Base-by-base conservation (phyloP, 495 filamentous ascomycete genomes). In the Podospora fimiseda region DNA sequence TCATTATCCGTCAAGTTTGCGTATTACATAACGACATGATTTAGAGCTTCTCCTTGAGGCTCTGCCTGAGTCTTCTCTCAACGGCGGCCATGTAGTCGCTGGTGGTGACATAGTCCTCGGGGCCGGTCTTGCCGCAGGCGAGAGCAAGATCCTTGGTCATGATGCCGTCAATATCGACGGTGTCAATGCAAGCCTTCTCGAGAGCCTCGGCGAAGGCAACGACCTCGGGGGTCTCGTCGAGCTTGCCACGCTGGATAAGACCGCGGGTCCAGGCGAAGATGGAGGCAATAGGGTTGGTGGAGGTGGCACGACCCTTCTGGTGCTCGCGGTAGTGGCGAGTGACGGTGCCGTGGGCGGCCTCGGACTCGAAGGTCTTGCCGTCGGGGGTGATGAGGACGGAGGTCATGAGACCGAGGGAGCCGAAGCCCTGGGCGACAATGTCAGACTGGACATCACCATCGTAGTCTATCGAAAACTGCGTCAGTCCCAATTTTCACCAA, bases 261-360 rank as follows among this genome's bases (percentile, higher is more conserved):
- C 93, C 93, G 41, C 93, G 86, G 45, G 93, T 97, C 93, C 93
- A 98, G 61, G 93, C 93, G 72, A 96, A 98, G 73, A 98, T 96
- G 61, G 87, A 92, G 56, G 93, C 93, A 59, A 98, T 96, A 50
- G 93, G 93, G 82, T 98, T 98, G 57, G 93, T 98, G 45, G 90
- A 96, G 47, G 93, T 98, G 73, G 94, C 89, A 58, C 83, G 80
- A 68, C 93, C 93, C 74, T 94, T 93, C 75, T 97, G 92, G 82
- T 96, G 87, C 77, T 96, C 92, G 62, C 93, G 89, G 82, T 90
- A 98, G 79, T 98, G 93, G 53, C 93, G 87, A 42, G 93, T 98
- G 41, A 98, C 93, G 53, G 93, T 98, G 67, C 93, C 93, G 79
- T 98, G 93, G 43, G 93, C 93, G 46, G 93, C 93, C 81, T 98